Evolutionary conservation across 176 grass and related monocot species (phyloP), one percentile per base, ranked within the genome.

Genomic region (Oryza officinalis): DNA sequence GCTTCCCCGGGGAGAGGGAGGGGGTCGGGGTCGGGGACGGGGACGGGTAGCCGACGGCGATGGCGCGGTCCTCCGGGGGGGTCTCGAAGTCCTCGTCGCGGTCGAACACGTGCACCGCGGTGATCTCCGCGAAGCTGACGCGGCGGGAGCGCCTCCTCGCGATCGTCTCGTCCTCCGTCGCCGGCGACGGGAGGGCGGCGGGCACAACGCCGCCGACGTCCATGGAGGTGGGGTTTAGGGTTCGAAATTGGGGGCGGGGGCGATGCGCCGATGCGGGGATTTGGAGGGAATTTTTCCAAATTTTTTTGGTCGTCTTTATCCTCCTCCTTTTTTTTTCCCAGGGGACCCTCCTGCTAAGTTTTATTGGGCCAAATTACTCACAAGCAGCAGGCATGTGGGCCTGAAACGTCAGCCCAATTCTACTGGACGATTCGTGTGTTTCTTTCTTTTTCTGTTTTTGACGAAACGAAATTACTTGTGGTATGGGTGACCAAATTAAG

Each of bases 121-220:
- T 99, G 60, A 77, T 99, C 38, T 99, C 96, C 13, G 96, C 93
- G 45, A 99, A 99, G 89, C 96, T 99, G 46, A 99, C 96, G 27
- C 96, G 91, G 63, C 96, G 96, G 38, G 93, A 91, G 74, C 81
- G 90, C 93, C 79, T 90, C 32, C 87, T 81, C 69, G 86, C 81
- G 30, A 96, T 67, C 57, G 89, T 96, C 49, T 89, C 96, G 8
- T 93, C 91, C 85, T 89, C 89, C 47, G 87, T 94, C 69, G 59
- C 94, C 72, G 83, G 88, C 70, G 79, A 82, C 27, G 50, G 15
- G 26, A 72, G 3, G 69, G 46, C 43, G 41, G 38, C 52, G 45
- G 33, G 33, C 33, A 70, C 65, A 15, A 79, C 52, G 46, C 75
- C 80, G 59, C 66, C 27, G 65, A 69, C 0, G 54, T 92, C 90